Percentiles rank a stretch among this genome's conserved stretches.
phyloP scores from a whole-genome alignment of 2,329 filamentous ascomycete genomes.

The Calonectria hawksworthii region DNA sequence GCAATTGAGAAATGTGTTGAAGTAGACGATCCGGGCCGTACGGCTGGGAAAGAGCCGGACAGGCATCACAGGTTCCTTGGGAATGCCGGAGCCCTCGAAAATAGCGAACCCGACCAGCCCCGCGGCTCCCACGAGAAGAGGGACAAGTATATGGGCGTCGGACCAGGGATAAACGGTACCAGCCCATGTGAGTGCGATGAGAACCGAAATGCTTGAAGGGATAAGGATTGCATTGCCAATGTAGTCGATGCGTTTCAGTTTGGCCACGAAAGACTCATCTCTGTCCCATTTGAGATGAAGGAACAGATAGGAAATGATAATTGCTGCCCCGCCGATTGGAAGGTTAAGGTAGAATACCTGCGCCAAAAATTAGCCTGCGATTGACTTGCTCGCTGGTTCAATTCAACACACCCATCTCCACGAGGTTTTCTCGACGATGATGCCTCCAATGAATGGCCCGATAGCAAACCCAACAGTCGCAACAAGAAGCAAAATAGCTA shows the following conservation, averaged over 20 bases:
- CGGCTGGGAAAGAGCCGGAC: conserved; percentile 40
- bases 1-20: conserved; percentile 41
- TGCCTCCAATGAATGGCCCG: conserved; percentile 52
- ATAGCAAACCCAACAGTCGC: conserved; percentile 52
- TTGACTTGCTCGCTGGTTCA: neutral
- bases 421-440: conserved; percentile 44
- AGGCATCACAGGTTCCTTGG: conserved; percentile 43
- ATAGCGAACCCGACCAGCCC: conserved; percentile 35
- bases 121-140: conserved; percentile 51
- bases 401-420: conserved; percentile 55
- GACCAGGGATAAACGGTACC: conserved; percentile 60
- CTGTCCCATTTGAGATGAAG: conserved; percentile 53
- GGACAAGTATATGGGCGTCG: conserved; percentile 53
- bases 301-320: conserved; percentile 51
- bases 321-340: conserved; percentile 52
- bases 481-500: conserved; percentile 50
- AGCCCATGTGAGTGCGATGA: conserved; percentile 60
- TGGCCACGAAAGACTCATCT: conserved; percentile 39
- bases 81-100: conserved; percentile 40
- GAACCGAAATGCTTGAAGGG: conserved; percentile 53
- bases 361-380: neutral
- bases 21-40: conserved; percentile 40
- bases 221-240: conserved; percentile 60
- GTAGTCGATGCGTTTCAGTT: conserved; percentile 58
- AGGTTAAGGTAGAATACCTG: conserved; percentile 61